Evolutionary conservation across 2,329 filamentous ascomycete genomes (phyloP).

Genomic region (Diaporthe eres): DNA sequence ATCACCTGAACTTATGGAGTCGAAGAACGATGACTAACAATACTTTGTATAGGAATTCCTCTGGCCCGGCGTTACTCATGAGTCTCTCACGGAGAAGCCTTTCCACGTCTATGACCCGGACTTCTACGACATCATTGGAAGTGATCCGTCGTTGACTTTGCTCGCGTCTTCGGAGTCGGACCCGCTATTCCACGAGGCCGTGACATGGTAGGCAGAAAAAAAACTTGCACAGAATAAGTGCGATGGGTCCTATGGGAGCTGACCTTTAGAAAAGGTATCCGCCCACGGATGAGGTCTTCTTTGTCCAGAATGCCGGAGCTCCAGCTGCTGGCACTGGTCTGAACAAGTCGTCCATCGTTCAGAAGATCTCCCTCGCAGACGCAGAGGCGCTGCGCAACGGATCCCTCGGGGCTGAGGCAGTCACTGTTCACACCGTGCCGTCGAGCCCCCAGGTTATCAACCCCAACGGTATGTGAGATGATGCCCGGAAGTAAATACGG

Average conservation of each 20-base stretch:
- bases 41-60: constrained; percentile 13
- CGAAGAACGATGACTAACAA: too few species aligned
- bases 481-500: neutral
- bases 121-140: constrained; percentile 65
- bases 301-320: constrained; percentile 65
- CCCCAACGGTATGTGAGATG: constrained; percentile 58
- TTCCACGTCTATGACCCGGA: constrained; percentile 66
- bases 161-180: constrained; percentile 59
- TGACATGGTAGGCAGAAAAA: constrained; percentile 59
- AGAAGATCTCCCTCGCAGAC: constrained; percentile 62
- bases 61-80: constrained; percentile 25
- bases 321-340: constrained; percentile 62
- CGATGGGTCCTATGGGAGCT: neutral
- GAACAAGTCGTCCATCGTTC: constrained; percentile 63
- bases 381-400: constrained; percentile 55
- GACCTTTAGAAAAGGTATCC: constrained; percentile 49
- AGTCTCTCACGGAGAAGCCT: constrained; percentile 48
- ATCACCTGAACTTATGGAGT: neutral
- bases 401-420: constrained; percentile 46
- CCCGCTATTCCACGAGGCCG: constrained; percentile 68
- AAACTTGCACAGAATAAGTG: too few species aligned
- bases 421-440: constrained; percentile 58
- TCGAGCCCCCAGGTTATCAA: constrained; percentile 61
- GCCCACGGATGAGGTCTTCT: constrained; percentile 66
- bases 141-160: constrained; percentile 62